A percentile compares a stretch with the other conserved stretches of the same genome.
Conservation (phyloP, 116 monocot genomes). For the Cymodocea nodosa region DNA sequence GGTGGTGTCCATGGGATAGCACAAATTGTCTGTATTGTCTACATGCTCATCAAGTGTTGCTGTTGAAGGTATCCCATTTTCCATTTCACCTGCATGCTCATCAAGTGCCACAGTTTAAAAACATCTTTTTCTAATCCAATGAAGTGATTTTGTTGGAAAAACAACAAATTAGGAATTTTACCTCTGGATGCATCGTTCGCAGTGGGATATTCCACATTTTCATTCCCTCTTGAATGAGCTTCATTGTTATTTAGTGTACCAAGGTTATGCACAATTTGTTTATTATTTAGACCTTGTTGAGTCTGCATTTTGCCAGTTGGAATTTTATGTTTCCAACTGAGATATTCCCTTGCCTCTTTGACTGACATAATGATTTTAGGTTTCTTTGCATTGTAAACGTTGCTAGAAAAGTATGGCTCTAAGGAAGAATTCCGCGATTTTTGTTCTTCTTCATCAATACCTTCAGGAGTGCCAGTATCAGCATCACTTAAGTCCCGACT, state of each 20-base stretch:
- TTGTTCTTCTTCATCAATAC: slow-evolving; percentile 1
- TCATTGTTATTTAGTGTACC: background rate
- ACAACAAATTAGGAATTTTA: background rate
- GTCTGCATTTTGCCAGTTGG: slow-evolving; percentile 1
- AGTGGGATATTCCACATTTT: background rate
- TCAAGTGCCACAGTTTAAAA: background rate
- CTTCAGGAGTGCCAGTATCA: background rate
- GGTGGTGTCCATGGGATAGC: background rate
- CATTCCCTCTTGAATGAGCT: background rate
- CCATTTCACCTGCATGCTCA: background rate
- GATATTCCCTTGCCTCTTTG: slow-evolving; percentile 56
- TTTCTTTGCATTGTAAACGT: slow-evolving; percentile 7
- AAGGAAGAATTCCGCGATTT: background rate
- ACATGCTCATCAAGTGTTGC: background rate
- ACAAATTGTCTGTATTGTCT: background rate
- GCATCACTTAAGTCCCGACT: background rate
- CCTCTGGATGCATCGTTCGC: background rate
- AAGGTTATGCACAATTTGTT: background rate
- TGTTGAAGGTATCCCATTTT: background rate
- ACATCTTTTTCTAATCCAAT: background rate
- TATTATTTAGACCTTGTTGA: background rate
- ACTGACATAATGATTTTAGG: slow-evolving; percentile 51
- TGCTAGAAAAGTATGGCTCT: slow-evolving; percentile 3
- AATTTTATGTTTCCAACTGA: slow-evolving; percentile 18
- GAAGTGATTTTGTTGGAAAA: background rate